Evolutionary conservation across 2,329 filamentous ascomycete species (phyloP).

Genomic region (Thelonectria olida): DNA sequence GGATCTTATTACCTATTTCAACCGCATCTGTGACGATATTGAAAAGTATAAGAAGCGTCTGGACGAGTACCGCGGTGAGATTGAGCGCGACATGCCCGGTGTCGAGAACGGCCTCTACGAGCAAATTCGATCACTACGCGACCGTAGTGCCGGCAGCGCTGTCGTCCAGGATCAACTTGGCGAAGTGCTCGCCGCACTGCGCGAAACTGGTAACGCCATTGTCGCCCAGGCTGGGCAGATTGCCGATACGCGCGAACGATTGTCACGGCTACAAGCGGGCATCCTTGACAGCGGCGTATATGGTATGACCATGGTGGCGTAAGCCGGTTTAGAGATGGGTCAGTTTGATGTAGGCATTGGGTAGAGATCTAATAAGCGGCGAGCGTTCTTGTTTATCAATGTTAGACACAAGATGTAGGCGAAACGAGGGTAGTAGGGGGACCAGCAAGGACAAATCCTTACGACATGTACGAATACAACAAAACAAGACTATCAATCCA

Average conservation of each 20-base stretch:
- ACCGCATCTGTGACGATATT: slow-evolving; percentile 54
- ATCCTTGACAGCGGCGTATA: slow-evolving; percentile 51
- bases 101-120: slow-evolving; percentile 58
- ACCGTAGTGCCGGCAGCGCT: slow-evolving; percentile 43
- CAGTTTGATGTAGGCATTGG: slow-evolving; percentile 3
- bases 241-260: slow-evolving; percentile 52
- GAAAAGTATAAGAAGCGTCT: slow-evolving; percentile 55
- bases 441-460: slow-evolving; percentile 24
- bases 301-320: slow-evolving; percentile 44
- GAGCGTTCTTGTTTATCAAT: slow-evolving; percentile 15
- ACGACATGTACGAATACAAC: slow-evolving; percentile 42
- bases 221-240: slow-evolving; percentile 53
- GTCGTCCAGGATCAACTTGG: slow-evolving; percentile 50
- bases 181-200: slow-evolving; percentile 49
- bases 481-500: slow-evolving; percentile 7
- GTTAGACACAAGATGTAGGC: slow-evolving; percentile 8
- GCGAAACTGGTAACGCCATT: slow-evolving; percentile 53
- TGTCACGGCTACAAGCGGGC: slow-evolving; percentile 53
- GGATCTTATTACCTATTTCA: slow-evolving; percentile 56
- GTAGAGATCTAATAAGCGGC: slow-evolving; percentile 25
- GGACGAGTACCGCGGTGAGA: slow-evolving; percentile 56
- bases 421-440: slow-evolving; percentile 15
- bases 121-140: slow-evolving; percentile 49
- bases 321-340: not conserved
- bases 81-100: slow-evolving; percentile 58